Evolutionary conservation across 768 basidiomycete species (phyloP).

Genomic region (Lepiota venenata): DNA sequence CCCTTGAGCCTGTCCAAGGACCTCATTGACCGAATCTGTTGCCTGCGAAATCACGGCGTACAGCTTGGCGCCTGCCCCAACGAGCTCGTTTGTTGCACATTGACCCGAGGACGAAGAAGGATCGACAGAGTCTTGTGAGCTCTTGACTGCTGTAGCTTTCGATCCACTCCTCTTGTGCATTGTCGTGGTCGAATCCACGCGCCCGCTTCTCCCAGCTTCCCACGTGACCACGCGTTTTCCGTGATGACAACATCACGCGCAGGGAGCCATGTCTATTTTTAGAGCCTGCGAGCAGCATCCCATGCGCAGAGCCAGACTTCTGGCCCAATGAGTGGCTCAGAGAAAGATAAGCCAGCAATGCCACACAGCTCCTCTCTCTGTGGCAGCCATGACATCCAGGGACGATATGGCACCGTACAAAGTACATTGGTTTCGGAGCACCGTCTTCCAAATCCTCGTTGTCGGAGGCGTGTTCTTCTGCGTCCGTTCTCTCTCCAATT

Average conservation of each 20-base stretch:
- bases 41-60: constrained; percentile 2
- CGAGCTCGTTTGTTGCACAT: constrained; percentile 1
- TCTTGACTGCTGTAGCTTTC: not conserved
- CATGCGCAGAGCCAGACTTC: too few relatives aligned
- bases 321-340: too few relatives aligned
- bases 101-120: constrained; percentile 3
- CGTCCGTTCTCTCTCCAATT: constrained; percentile 14
- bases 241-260: not conserved
- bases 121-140: not conserved
- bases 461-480: constrained; percentile 30
- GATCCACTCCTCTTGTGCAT: constrained; percentile 10
- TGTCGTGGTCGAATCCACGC: not conserved
- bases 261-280: too few relatives aligned
- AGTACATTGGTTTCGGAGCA: constrained; percentile 29
- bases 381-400: too few relatives aligned
- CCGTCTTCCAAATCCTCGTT: constrained; percentile 28
- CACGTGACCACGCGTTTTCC: constrained; percentile 9
- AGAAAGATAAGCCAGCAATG: too few relatives aligned
- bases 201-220: too few relatives aligned
- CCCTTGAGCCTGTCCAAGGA: not conserved
- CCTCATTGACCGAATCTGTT: not conserved
- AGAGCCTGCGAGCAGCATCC: too few relatives aligned
- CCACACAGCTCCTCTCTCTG: too few relatives aligned
- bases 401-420: constrained; percentile 9
- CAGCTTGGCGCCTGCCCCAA: not conserved